Base-by-base conservation (phyloP, 2,329 filamentous ascomycete species). In the Alternaria brassicicola region DNA sequence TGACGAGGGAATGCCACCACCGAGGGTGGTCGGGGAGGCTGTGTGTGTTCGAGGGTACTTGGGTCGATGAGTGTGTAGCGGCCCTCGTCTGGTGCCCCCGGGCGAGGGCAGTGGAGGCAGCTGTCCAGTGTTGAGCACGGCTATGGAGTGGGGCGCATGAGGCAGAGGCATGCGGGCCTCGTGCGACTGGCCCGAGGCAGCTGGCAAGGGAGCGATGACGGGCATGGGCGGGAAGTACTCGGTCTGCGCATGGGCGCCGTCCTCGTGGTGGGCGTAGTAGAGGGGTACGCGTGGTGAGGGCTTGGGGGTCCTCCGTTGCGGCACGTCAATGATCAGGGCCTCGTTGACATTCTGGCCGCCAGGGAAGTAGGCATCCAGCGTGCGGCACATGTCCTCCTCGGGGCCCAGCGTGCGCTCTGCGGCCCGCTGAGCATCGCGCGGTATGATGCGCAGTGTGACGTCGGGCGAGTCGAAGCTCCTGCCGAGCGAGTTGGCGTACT, bases 401-500 rank as follows among this genome's bases (percentile, higher is more conserved):
- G 95, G 94, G 2, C 90, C 90, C 51, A 99, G 80, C 0, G 86
- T 78, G 43, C 93, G 87, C 71, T 93, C 92, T 38, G 79, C 73
- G 73, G 81, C 61, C 26, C 70, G 72, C 81, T 64, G 62, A 23
- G 74, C 74, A 36, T 92, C 89, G 55, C 92, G 85, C n/a, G 90
- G 86, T 15, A 84, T 76, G 66, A 98, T 90, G 63, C 90, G 88
- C 63, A 98, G 83, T 10, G 86, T 88, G 57, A 99, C 85, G 76
- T 99, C 95, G 12, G 95, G 95, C 10, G 95, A 85, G 79, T 99
- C 95, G 77, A 93, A 97, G 51, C 86, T 90, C 68, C 88, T 88
- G 49, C 94, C 94, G 25, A 99, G 83, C 13, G 93, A 96, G 78
- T 99, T 98, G 68, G 88, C 88, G 77, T 98, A 99, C 81, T 98